phyloP scores from a whole-genome alignment of 345 rosid species.

The Syzygium grande region DNA sequence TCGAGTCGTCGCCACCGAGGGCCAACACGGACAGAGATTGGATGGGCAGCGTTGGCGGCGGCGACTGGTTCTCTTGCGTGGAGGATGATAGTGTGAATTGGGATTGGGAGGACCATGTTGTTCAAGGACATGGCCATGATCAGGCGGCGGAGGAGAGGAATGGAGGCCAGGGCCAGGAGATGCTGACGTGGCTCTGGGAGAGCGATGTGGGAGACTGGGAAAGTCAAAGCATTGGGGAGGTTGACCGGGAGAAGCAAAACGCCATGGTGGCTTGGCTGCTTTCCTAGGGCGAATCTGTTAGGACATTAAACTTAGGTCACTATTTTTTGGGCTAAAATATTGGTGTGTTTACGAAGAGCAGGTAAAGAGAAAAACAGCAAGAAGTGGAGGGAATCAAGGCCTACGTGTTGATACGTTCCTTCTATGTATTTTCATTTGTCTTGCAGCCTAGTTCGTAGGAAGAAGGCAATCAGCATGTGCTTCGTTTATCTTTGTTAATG shows the following conservation, averaged over 20 bases:
- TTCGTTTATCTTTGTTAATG: background rate
- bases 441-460: background rate
- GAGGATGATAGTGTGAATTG: background rate
- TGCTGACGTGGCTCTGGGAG: background rate
- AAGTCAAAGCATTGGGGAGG: background rate
- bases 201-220: background rate
- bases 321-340: background rate
- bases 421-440: background rate
- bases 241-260: background rate
- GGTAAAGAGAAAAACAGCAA: background rate
- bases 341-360: background rate
- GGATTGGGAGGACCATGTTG: background rate
- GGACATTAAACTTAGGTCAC: background rate
- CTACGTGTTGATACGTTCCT: background rate
- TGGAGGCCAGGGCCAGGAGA: background rate
- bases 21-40: background rate
- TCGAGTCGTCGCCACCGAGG: background rate
- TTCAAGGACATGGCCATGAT: background rate
- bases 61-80: background rate
- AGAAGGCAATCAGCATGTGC: background rate
- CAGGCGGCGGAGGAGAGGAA: background rate
- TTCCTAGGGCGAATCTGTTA: background rate
- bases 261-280: constrained; percentile 5
- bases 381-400: background rate
- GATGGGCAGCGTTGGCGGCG: background rate